Conservation (phyloP, 1,284 basidiomycete species). For the Albatrellus sp. region DNA sequence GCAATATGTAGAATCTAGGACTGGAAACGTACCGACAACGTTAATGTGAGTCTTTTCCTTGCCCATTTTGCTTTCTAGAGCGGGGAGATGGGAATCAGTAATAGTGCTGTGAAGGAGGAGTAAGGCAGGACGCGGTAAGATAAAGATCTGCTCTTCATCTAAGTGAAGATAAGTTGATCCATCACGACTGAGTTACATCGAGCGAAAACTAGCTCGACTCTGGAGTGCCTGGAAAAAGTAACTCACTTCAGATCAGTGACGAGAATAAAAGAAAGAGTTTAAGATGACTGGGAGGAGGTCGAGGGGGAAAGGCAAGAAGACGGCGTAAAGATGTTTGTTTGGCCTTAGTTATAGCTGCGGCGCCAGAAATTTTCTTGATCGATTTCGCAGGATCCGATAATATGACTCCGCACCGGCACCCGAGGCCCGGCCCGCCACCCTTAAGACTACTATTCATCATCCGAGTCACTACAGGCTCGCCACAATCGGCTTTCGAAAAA, state of each 20-base stretch:
- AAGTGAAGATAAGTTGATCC: conserved; percentile 5
- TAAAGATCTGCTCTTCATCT: conserved; percentile 7
- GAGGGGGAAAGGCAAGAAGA: conserved; percentile 20
- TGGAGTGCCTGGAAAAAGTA: not conserved
- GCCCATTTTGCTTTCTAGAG: conserved; percentile 60
- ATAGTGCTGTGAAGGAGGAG: conserved; percentile 4
- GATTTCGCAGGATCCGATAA: conserved; percentile 21
- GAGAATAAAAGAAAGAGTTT: conserved; percentile 20
- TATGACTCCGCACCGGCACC: conserved; percentile 13
- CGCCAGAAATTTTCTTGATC: conserved; percentile 25
- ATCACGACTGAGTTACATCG: conserved; percentile 1
- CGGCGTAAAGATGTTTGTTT: conserved; percentile 16
- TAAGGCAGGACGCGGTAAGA: not conserved
- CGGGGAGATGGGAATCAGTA: conserved; percentile 12
- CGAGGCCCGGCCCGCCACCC: conserved; percentile 8
- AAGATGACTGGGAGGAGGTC: conserved; percentile 21
- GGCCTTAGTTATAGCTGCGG: conserved; percentile 24
- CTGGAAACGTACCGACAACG: conserved; percentile 55
- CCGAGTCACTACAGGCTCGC: no score
- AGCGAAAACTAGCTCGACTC: conserved; percentile 1
- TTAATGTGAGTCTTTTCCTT: conserved; percentile 85
- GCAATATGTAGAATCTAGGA: conserved; percentile 4
- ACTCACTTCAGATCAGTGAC: conserved; percentile 15
- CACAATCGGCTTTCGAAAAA: no score
- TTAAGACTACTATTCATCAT: no score